Evolutionary conservation across 192 early-diverging fungal genomes (phyloP).

Genomic region (Phlyctochytrium planicorne): DNA sequence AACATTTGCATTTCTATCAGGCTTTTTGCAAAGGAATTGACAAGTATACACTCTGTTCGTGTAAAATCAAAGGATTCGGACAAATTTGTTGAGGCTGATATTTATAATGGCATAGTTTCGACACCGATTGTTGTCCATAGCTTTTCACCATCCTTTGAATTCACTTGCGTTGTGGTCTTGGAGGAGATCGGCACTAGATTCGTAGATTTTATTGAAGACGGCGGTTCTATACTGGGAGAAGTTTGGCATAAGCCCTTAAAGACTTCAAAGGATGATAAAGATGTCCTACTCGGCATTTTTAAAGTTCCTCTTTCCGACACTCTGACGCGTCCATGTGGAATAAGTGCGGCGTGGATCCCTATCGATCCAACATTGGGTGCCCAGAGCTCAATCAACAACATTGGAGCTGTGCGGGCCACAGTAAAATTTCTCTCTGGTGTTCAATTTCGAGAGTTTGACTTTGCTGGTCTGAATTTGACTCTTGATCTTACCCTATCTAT

Average conservation of each 20-base stretch:
- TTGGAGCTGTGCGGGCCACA: too few species aligned
- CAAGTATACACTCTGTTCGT: not conserved
- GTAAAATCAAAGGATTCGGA: not conserved
- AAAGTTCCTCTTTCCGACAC: conserved; percentile 26
- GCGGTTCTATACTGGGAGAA: conserved; percentile 33
- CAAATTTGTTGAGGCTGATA: not conserved
- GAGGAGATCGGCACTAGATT: conserved; percentile 21
- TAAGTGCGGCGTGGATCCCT: conserved; percentile 25
- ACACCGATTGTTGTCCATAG: conserved; percentile 25
- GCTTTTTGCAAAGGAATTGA: conserved; percentile 19
- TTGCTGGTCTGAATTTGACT: too few species aligned
- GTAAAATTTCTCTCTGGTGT: too few species aligned
- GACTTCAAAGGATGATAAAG: conserved; percentile 7
- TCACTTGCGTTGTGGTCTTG: too few species aligned
- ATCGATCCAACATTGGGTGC: too few species aligned
- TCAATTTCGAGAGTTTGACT: too few species aligned
- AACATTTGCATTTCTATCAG: conserved; percentile 25
- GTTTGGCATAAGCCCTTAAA: conserved; percentile 31
- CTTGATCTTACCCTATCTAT: too few species aligned
- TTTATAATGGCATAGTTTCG: conserved; percentile 4
- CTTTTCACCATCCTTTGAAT: conserved; percentile 31
- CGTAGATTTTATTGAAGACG: conserved; percentile 31
- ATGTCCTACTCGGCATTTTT: conserved; percentile 36
- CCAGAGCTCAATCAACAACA: too few species aligned
- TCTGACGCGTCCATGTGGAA: conserved; percentile 16